These are phyloP conservation scores for Tolypocladium ovalisporum DNA, from an alignment of 2,329 filamentous ascomycete species.

Conservation along the genomic window DNA sequence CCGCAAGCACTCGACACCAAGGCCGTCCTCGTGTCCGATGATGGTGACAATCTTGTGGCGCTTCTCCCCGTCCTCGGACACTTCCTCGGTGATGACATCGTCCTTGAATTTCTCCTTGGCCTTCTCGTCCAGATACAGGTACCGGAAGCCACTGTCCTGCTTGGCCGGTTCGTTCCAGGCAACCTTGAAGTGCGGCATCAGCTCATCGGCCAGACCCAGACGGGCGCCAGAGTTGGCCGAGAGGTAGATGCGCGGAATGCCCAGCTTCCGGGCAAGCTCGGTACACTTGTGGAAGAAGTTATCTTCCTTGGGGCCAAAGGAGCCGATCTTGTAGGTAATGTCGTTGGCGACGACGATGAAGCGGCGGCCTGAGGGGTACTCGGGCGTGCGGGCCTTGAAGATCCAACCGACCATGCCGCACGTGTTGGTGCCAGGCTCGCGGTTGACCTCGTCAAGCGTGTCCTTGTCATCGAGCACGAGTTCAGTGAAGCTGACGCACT, in stretches of 20 bases:
- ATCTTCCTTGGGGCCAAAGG: constrained; percentile 92
- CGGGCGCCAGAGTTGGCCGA: constrained; percentile 98
- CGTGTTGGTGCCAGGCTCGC: constrained; percentile 88
- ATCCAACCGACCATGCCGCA: constrained; percentile 99
- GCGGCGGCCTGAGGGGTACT: constrained; percentile 84
- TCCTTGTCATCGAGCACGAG: constrained; percentile 91
- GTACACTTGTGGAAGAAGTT: constrained; percentile 99
- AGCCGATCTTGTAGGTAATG: constrained; percentile 98
- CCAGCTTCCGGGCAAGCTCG: constrained; percentile 83
- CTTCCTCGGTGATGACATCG: constrained; percentile 63
- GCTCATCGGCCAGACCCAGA: constrained; percentile 90
- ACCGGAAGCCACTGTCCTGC: constrained; percentile 88
- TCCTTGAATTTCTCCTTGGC: constrained; percentile 81
- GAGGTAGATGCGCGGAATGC: constrained; percentile 93
- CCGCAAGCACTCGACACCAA: constrained; percentile 94
- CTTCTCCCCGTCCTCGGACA: constrained; percentile 78
- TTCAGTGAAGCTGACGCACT: constrained; percentile 90
- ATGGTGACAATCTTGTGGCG: constrained; percentile 91
- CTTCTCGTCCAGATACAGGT: constrained; percentile 84
- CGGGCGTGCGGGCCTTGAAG: constrained; percentile 85
- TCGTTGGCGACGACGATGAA: constrained; percentile 98
- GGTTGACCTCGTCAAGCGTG: constrained; percentile 82
- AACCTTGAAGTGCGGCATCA: constrained; percentile 94
- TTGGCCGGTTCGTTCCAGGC: constrained; percentile 82
- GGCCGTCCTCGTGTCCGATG: constrained; percentile 84